Evolutionary conservation across 2,329 filamentous ascomycete genomes (phyloP), one percentile per base, ranked within the genome.

Genomic region (Lanzia echinophila): DNA sequence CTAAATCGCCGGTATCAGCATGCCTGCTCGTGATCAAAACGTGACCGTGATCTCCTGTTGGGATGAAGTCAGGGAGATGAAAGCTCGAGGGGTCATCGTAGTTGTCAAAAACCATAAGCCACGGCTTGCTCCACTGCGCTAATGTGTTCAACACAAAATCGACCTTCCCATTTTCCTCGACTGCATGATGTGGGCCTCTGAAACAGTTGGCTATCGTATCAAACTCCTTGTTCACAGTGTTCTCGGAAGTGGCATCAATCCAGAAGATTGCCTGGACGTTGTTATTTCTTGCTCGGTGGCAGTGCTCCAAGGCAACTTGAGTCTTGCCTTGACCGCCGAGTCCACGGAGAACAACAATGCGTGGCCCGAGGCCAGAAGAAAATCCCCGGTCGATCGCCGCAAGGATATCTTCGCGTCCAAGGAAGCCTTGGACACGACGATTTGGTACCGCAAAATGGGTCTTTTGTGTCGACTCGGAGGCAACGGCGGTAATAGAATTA

Each of bases 21-120:
- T 58, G 47, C 24, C 58, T 55, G 22, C 52, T 62, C 2, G 61
- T 63, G n/a, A 63, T n/a, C 17, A 63, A 42, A 41, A 61, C 46
- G 17, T 41, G 47, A 3, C 60, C 58, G 24, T 51, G 2, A 13
- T 57, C 47, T 8, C 45, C 43, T 6, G 46, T n/a, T n/a, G 60
- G 58, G 1, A 59, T 46, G 20, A 48, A 58, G 31, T 61, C 53
- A 15, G 17, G 46, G n/a, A 56, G 48, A 20, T 55, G 49, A 42
- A 60, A 61, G 33, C 24, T 39, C 8, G n/a, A 19, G 1, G 55
- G 34, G 13, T 63, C 56, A 22, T 65, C 63, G 12, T 59, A 56
- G 33, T 64, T 65, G 33, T 65, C 62, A 19, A 63, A 61, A 11
- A 65, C 53, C 19, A 65, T 52, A 6, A 65, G 33, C 62, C 62